phyloP scores from a whole-genome alignment of 352 stramenopile genomes.

The Pythium brachiatum region DNA sequence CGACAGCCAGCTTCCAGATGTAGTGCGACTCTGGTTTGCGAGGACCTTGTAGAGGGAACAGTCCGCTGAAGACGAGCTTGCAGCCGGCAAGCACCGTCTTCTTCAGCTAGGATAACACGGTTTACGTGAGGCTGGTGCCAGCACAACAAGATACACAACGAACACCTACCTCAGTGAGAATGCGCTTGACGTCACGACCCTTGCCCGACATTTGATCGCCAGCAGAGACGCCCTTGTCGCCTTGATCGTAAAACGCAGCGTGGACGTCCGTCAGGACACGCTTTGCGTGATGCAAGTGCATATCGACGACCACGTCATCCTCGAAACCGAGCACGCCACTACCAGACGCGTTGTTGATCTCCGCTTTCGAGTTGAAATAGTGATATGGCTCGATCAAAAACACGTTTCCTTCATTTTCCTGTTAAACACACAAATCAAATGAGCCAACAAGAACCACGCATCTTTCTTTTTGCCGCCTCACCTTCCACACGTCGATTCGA shows the following conservation, averaged over 20 bases:
- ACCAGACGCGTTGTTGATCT: constrained; percentile 84
- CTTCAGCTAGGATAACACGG: constrained; percentile 50
- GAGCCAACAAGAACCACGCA: too few relatives aligned
- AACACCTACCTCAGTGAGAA: constrained; percentile 52
- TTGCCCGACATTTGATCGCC: constrained; percentile 73
- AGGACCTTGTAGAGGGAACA: constrained; percentile 62
- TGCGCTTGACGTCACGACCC: constrained; percentile 62
- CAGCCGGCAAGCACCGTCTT: constrained; percentile 58
- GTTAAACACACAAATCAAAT: too few relatives aligned
- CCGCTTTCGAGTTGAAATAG: constrained; percentile 75
- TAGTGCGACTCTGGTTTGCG: constrained; percentile 65
- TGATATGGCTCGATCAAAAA: constrained; percentile 86
- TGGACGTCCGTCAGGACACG: constrained; percentile 68
- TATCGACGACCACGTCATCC: constrained; percentile 35
- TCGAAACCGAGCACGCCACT: constrained; percentile 43
- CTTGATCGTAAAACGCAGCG: constrained; percentile 49
- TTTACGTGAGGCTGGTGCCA: background rate
- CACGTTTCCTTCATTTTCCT: constrained; percentile 85
- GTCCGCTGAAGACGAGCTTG: constrained; percentile 77
- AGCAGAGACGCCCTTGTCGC: constrained; percentile 44
- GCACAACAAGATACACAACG: background rate
- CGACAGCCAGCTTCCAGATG: constrained; percentile 69
- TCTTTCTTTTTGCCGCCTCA: constrained; percentile 1
- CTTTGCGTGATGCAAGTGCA: constrained; percentile 51
- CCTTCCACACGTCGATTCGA: constrained; percentile 84